These are phyloP conservation scores for Mycothermus thermophilus DNA, from an alignment of 495 filamentous ascomycete species.

Conservation along the genomic window DNA sequence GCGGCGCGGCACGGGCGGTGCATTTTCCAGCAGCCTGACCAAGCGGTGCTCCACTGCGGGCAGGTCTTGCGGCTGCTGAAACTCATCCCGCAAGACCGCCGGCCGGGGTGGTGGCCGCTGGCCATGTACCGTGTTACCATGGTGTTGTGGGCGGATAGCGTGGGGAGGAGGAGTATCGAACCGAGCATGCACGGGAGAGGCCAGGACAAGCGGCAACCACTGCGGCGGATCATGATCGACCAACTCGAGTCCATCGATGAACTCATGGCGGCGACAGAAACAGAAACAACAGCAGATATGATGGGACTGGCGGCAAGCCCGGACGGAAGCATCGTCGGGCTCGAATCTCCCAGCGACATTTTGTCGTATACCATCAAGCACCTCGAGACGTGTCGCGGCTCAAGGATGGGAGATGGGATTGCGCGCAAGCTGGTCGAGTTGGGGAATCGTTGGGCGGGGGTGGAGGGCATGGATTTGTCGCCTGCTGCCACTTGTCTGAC, in stretches of 20 bases:
- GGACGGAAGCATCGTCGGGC: constrained; percentile 14
- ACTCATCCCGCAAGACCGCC: constrained; percentile 27
- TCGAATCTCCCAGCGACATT: constrained; percentile 28
- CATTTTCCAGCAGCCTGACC: constrained; percentile 40
- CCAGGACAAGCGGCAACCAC: constrained; percentile 6
- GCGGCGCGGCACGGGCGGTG: constrained; percentile 34
- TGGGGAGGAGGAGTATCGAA: constrained; percentile 20
- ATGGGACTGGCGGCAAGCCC: constrained; percentile 23
- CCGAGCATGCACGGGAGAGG: constrained; percentile 18
- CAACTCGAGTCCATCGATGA: constrained; percentile 23
- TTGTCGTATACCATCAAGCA: constrained; percentile 30
- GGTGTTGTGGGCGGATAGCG: constrained; percentile 36
- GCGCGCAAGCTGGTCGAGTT: constrained; percentile 29
- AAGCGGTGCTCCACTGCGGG: constrained; percentile 46
- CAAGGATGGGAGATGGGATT: constrained; percentile 33
- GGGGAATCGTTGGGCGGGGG: constrained; percentile 17
- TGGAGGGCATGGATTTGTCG: constrained; percentile 9
- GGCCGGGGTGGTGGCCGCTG: constrained; percentile 41
- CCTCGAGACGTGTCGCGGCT: constrained; percentile 30
- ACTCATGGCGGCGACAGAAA: constrained; percentile 25
- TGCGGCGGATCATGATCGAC: constrained; percentile 24
- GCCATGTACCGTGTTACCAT: constrained; percentile 40
- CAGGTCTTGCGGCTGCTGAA: constrained; percentile 42
- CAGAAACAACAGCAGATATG: constrained; percentile 24
- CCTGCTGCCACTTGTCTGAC: no score